Base-by-base conservation (phyloP, 2,329 filamentous ascomycete genomes). In the Ceratocystis ficicola region DNA sequence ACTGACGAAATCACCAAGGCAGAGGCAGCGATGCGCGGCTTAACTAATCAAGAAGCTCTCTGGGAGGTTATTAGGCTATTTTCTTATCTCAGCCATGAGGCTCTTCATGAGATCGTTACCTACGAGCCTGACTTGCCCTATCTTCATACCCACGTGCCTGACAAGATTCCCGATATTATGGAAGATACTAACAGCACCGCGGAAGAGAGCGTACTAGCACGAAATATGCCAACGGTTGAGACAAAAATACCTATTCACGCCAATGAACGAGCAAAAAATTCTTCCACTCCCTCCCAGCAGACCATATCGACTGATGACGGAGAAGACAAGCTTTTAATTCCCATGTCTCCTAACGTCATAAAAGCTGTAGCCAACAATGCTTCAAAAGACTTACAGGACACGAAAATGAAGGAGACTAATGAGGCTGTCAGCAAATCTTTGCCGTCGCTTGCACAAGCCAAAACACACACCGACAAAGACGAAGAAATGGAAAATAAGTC, bases 1-100 rank as follows among this genome's bases (percentile, higher is more conserved):
- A 77, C 79, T 64, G 75, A 75, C 64, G 76, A 83, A 69, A 83
- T 84, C 46, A 72, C 75, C 52, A 80, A 83, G 70, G 77, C 78
- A 1, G 78, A 83, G 68, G 73, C 73, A 0, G 77, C 81, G 65
- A 70, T 85, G 36, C 76, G 76, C 67, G 79, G 77, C 62, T 72
- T 83, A 5, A 70, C 76, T 66, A 70, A 75, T 67, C 70, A 77
- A 67, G 68, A 72, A 68, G 66, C 79, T 68, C 71, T 77, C 57
- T 74, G 75, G 17, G 74, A 77, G 55, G 76, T 79, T 1, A 74
- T 81, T 12, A 72, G 75, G 30, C 78, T 78, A 2, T 81, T 80
- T 68, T 78, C 78, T 2, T 73, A 76, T 6, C 70, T 81, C 20
- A 77, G 80, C 0, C 76, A 83, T 60, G 77, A 80, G 48, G 77